These are phyloP conservation scores for Phytophthora litchii DNA, from an alignment of 352 stramenopile genomes.

Conservation along the genomic window DNA sequence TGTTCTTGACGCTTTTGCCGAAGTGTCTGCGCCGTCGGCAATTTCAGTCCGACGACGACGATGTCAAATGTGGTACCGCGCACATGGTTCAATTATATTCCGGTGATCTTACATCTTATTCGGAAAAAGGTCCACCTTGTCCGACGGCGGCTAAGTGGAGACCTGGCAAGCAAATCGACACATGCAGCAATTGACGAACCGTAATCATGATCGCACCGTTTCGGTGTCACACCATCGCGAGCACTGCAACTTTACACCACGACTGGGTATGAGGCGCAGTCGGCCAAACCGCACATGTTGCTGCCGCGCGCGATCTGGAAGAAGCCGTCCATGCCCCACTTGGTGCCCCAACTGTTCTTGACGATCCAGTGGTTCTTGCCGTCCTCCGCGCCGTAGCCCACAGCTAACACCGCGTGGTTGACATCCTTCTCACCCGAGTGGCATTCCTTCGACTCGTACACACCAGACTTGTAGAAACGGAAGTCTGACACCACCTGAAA, in stretches of 20 bases:
- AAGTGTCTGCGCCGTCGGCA: conserved; percentile 19
- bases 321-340: conserved; percentile 96
- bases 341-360: conserved; percentile 96
- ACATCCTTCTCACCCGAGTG: conserved; percentile 83
- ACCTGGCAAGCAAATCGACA: conserved; percentile 8
- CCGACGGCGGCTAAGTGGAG: conserved; percentile 32
- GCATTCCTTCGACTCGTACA: conserved; percentile 89
- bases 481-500: conserved; percentile 92
- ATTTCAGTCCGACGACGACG: conserved; percentile 15
- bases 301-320: conserved; percentile 93
- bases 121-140: conserved; percentile 33
- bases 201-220: background rate
- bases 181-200: conserved; percentile 12
- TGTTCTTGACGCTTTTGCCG: conserved; percentile 2
- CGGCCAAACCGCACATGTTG: conserved; percentile 90
- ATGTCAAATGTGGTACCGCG: conserved; percentile 9
- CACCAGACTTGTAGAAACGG: conserved; percentile 88
- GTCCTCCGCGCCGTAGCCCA: conserved; percentile 95
- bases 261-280: conserved; percentile 88
- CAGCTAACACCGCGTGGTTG: conserved; percentile 94
- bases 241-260: conserved; percentile 37
- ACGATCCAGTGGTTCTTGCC: conserved; percentile 95
- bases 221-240: background rate
- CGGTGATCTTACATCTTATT: conserved; percentile 30
- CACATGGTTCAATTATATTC: conserved; percentile 15